phyloP scores from a whole-genome alignment of 2,329 filamentous ascomycete genomes.

The Septoria petroselini region DNA sequence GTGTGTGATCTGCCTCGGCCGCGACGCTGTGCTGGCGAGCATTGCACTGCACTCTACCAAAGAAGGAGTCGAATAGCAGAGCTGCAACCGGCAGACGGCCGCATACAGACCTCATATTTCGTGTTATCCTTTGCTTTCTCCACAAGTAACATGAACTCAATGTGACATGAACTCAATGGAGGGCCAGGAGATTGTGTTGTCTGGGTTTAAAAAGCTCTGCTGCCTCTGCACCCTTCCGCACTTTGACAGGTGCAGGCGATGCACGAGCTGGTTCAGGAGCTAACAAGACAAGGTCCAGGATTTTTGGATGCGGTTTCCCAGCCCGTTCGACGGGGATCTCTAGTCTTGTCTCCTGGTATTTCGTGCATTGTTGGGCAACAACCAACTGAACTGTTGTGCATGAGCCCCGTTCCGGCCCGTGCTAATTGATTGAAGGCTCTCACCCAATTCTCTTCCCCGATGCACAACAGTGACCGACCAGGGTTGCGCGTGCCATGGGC shows the following conservation, averaged over 20 bases:
- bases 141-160: background rate
- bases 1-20: background rate
- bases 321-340: constrained; percentile 4
- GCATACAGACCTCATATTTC: constrained; percentile 5
- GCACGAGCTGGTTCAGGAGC: constrained; percentile 4
- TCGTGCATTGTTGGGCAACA: constrained; percentile 3
- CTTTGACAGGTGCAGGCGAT: background rate
- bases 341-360: background rate
- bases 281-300: background rate
- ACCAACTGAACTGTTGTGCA: background rate
- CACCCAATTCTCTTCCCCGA: no score
- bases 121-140: background rate
- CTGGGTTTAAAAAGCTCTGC: background rate
- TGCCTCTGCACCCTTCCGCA: background rate
- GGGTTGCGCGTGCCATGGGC: no score
- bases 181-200: constrained; percentile 6
- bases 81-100: background rate
- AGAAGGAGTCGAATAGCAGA: constrained; percentile 1
- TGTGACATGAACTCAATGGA: constrained; percentile 7
- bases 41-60: constrained; percentile 1
- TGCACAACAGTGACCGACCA: no score
- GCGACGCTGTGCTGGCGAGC: background rate
- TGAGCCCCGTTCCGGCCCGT: no score
- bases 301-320: background rate
- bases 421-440: no score